Evolutionary conservation across 257 asterid genomes (phyloP).

Genomic region (Knoxia roxburghii): DNA sequence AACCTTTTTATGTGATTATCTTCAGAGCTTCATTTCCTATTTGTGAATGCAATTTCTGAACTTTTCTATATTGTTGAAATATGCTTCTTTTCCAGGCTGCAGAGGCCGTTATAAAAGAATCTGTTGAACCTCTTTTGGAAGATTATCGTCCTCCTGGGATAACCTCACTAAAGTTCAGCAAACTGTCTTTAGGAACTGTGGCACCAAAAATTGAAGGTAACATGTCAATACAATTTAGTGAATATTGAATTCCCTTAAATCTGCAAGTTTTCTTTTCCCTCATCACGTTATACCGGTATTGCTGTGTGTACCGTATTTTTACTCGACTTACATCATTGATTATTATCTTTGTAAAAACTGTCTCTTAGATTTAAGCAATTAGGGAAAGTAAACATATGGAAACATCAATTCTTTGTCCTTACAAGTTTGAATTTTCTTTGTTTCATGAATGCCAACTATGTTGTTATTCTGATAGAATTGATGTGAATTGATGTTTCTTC

Average conservation of each 20-base stretch:
- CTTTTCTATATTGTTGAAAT: not conserved
- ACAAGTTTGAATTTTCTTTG: constrained; percentile 1
- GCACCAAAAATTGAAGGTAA: constrained; percentile 99
- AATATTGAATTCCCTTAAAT: not conserved
- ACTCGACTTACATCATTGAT: constrained; percentile 66
- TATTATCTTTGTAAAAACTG: constrained; percentile 58
- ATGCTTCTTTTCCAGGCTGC: constrained; percentile 67
- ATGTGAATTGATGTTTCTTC: no score
- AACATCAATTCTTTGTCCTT: not conserved
- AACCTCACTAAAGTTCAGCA: constrained; percentile 79
- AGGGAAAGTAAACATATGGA: constrained; percentile 80
- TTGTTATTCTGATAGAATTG: not conserved
- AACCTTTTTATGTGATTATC: not conserved
- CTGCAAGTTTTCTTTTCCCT: constrained; percentile 5
- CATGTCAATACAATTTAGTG: not conserved
- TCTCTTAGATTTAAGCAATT: constrained; percentile 73
- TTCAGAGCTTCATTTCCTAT: not conserved
- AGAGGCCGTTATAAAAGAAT: constrained; percentile 83
- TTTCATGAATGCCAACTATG: no score
- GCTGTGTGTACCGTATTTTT: not conserved
- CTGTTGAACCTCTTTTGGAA: constrained; percentile 96
- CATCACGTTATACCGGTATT: not conserved
- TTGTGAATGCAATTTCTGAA: not conserved
- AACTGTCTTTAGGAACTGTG: constrained; percentile 92
- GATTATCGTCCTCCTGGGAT: constrained; percentile 92